Base-by-base conservation (phyloP, 2,329 filamentous ascomycete species). In the Diaporthe longicolla region DNA sequence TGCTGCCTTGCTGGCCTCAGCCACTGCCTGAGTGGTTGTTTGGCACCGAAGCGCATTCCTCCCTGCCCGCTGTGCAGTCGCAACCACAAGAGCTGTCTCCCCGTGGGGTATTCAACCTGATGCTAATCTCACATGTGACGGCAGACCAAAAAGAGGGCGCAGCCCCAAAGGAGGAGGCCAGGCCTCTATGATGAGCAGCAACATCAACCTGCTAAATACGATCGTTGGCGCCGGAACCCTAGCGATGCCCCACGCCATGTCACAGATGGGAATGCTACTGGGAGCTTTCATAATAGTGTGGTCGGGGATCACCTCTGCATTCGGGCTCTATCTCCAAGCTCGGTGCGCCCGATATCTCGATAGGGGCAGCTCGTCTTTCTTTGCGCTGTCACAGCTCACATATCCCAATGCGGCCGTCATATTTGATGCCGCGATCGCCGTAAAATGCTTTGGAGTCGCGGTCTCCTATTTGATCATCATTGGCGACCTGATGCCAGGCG, bases 401-500 rank as follows among this genome's bases (percentile, higher is more conserved):
- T 99, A 98, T 80, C 97, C 97, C 1, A 98, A 98, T 82, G 95
- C 96, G 3, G 94, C 97, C 11, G 95, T 99, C 61, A 88, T 98
- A 59, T 99, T 99, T 82, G 97, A 99, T 84, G 92, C 93, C 9
- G 97, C 97, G 8, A 99, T 99, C 81, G 95, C 96, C 17, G 92
- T 99, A 81, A 99, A 99, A 83, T 99, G 97, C 84, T 99, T 99
- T 81, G 97, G 97, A 50, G 97, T 99, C 13, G 97, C 94, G 29
- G 94, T 98, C 74, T 98, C 95, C 79, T 99, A 99, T 84, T 90
- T 99, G 79, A 99, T 99, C 80, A 98, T 99, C 80, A 98, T 99
- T 78, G 97, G 97, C 68, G 97, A 99, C 82, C 86, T 99, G 76
- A 99, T 99, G 97, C 97, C 97, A 0, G 96, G 95, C 52, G 97